phyloP scores from a whole-genome alignment of 495 filamentous ascomycete species.

The Aspergillus incahuasiensis region DNA sequence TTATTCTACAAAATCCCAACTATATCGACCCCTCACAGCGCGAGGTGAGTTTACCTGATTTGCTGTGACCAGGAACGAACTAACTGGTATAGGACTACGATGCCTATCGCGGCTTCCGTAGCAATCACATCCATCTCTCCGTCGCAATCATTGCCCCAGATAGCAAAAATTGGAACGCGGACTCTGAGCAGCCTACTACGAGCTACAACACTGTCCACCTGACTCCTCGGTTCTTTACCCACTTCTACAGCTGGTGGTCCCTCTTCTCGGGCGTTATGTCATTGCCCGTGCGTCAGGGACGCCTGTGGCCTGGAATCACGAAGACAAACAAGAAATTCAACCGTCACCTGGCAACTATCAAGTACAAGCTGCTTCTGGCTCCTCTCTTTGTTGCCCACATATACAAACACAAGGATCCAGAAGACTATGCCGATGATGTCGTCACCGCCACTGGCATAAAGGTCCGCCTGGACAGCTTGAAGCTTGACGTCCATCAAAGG shows the following conservation, averaged over 20 bases:
- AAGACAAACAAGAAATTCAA: conserved; percentile 99
- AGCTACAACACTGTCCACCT: conserved; percentile 96
- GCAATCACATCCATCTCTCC: conserved; percentile 92
- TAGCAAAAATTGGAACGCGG: conserved; percentile 67
- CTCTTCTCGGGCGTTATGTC: conserved; percentile 94
- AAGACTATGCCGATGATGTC: conserved; percentile 73
- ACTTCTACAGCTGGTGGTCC: conserved; percentile 98
- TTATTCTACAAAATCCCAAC: conserved; percentile 75
- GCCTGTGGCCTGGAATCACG: conserved; percentile 82
- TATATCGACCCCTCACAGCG: conserved; percentile 55
- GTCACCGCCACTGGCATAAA: conserved; percentile 93
- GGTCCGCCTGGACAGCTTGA: conserved; percentile 87
- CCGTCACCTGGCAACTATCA: conserved; percentile 91
- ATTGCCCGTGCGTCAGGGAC: conserved; percentile 86
- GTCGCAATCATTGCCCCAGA: conserved; percentile 80
- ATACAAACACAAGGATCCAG: conserved; percentile 95
- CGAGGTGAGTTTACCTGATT: conserved; percentile 27
- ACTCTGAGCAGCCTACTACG: conserved; percentile 64
- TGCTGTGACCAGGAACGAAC: neutral
- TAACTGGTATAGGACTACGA: conserved; percentile 59
- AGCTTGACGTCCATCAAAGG: conserved; percentile 92
- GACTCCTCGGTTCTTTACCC: conserved; percentile 91
- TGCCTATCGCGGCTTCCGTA: conserved; percentile 89
- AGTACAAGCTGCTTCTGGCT: conserved; percentile 90
- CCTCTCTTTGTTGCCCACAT: conserved; percentile 93